Conservation (phyloP, 2,329 filamentous ascomycete genomes). For the Neocucurbitaria cava region DNA sequence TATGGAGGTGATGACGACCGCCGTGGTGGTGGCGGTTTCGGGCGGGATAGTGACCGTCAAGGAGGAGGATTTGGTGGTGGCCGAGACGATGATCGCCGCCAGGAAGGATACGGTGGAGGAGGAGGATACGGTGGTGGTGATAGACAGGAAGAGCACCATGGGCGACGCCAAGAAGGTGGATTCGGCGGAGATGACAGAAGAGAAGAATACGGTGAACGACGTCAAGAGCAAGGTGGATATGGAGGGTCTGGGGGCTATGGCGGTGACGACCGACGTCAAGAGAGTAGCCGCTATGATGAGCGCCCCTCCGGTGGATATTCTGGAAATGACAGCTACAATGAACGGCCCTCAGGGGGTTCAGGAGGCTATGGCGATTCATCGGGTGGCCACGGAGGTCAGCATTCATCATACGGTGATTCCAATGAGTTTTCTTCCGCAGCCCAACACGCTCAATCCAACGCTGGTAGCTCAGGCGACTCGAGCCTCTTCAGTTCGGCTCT, state of each 20-base stretch:
- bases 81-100: constrained; percentile 9
- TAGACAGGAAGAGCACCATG: constrained; percentile 11
- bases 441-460: constrained; percentile 62
- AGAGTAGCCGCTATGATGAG: constrained; percentile 28
- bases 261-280: constrained; percentile 24
- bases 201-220: constrained; percentile 7
- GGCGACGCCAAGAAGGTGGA: not conserved
- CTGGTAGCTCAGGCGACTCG: constrained; percentile 58
- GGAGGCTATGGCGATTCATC: constrained; percentile 29
- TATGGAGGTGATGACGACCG: constrained; percentile 13
- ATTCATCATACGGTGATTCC: constrained; percentile 50
- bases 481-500: constrained; percentile 65
- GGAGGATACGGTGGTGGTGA: constrained; percentile 2
- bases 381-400: constrained; percentile 33
- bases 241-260: constrained; percentile 19
- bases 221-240: constrained; percentile 14
- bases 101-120: constrained; percentile 16
- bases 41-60: constrained; percentile 6
- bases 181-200: not conserved
- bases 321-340: too few species aligned
- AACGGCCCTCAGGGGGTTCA: too few species aligned
- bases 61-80: constrained; percentile 21
- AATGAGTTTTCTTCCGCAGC: constrained; percentile 63
- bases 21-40: constrained; percentile 4
- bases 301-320: constrained; percentile 18